phyloP scores from a whole-genome alignment of 1,284 basidiomycete genomes.

The Anthracocystis setariae region DNA sequence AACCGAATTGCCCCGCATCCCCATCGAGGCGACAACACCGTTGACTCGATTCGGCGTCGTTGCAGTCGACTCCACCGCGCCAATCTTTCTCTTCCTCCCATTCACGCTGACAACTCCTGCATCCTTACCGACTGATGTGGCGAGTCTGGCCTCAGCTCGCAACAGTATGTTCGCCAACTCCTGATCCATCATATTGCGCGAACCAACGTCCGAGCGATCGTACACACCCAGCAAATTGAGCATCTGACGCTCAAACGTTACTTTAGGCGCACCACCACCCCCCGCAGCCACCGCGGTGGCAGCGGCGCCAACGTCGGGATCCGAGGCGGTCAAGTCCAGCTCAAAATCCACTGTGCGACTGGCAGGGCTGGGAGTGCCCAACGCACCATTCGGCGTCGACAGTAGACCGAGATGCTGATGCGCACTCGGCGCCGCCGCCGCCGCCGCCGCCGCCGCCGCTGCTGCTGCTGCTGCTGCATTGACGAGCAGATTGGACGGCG shows the following conservation, averaged over 20 bases:
- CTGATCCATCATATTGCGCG: slow-evolving; percentile 22
- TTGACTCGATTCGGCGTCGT: slow-evolving; percentile 11
- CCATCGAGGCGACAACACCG: background rate
- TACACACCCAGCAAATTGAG: slow-evolving; percentile 34
- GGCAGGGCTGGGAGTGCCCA: slow-evolving; percentile 10
- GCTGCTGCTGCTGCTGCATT: slow-evolving; percentile 23
- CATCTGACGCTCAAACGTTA: slow-evolving; percentile 40
- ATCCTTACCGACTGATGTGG: slow-evolving; percentile 1
- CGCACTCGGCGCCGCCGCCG: slow-evolving; percentile 14
- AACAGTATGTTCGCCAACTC: slow-evolving; percentile 23
- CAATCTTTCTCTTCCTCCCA: slow-evolving; percentile 27
- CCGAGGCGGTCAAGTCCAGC: slow-evolving; percentile 2
- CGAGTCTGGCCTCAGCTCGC: slow-evolving; percentile 22
- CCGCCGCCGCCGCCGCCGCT: too few relatives aligned
- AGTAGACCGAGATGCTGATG: slow-evolving; percentile 33
- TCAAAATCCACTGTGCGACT: slow-evolving; percentile 18
- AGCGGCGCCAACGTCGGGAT: background rate
- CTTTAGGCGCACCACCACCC: slow-evolving; percentile 4
- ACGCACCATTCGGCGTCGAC: slow-evolving; percentile 8
- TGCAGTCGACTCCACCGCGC: slow-evolving; percentile 3
- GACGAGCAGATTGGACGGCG: slow-evolving; percentile 20
- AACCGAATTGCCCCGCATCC: background rate
- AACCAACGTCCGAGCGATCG: slow-evolving; percentile 25
- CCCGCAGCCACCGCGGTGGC: too few relatives aligned
- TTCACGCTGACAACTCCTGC: background rate